Evolutionary conservation across 345 rosid genomes (phyloP).

Genomic region (Brassica rapa): DNA sequence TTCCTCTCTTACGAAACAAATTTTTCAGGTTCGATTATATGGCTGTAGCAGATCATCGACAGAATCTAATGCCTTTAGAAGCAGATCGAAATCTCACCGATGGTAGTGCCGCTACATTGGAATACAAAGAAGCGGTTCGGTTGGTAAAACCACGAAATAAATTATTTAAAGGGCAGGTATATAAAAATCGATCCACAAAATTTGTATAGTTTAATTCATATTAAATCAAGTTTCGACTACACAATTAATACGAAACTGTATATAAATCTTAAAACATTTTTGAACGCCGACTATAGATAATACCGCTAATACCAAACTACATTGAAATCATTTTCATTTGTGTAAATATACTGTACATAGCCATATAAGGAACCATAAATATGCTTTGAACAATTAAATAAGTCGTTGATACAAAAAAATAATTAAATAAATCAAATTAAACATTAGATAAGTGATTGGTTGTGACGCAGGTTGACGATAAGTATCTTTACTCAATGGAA

Average conservation of each 20-base stretch:
- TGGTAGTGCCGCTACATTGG: slow-evolving; percentile 46
- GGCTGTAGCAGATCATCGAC: slow-evolving; percentile 68
- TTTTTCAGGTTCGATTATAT: slow-evolving; percentile 41
- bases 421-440: background rate
- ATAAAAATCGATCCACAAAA: background rate
- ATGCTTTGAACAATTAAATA: background rate
- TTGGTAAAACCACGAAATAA: slow-evolving; percentile 55
- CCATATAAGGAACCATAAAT: background rate
- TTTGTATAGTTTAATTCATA: background rate
- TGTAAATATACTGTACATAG: background rate
- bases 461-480: slow-evolving; percentile 78
- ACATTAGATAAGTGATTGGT: background rate
- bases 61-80: slow-evolving; percentile 61
- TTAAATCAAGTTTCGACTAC: background rate
- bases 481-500: slow-evolving; percentile 73
- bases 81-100: slow-evolving; percentile 41
- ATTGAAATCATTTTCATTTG: background rate
- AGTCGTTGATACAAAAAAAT: background rate
- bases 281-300: background rate
- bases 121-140: slow-evolving; percentile 82
- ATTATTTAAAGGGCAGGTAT: slow-evolving; percentile 67
- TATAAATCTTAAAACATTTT: background rate
- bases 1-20: background rate
- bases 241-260: background rate
- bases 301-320: background rate